Base-by-base conservation (phyloP, 1,139 yeast species). In the Zygosaccharomyces sapae region DNA sequence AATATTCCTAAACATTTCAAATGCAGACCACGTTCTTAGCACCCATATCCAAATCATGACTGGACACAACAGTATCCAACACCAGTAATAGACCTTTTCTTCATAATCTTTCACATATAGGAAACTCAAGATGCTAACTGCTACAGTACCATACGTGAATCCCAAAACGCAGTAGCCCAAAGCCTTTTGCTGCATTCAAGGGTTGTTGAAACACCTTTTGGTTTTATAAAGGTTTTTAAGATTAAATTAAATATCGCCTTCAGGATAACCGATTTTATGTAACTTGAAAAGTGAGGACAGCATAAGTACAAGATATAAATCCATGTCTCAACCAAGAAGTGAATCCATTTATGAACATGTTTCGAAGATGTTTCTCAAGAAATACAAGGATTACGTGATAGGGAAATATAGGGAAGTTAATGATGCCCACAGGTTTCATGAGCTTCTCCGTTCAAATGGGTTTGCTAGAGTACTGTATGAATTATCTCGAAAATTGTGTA, bases 1-100 rank as follows among this genome's bases (percentile, higher is more conserved):
- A 22, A 59, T 58, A 39, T 58, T 57, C 33, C 58, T 55, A 33
- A 61, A 58, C 55, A 57, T 52, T 45, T 61, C 59, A 20, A 56
- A 52, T 6, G 59, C 63, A 25, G 57, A 52, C 65, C 65, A 61
- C 6, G 63, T 56, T 25, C 54, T 50, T 6, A 61, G 59, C 6
- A 55, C 54, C 63, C 63, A 61, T 8, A 56, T 36, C 65, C 65
- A 61, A 3, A 61, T 46, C 42, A 51, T 46, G 3, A 55, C 60
- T 4, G 64, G 64, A 12, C 54, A 43, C 31, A 58, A 48, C 41
- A 54, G 37, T 8, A 55, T 19, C 45, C 56, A 52, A 37, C 53
- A 50, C 62, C 61, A 58, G 44, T 58, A 58, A 45, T 55, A 55
- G 2, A 50, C 47, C n/a, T 30, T 18, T 2, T 47, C 41, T 7